phyloP scores from a whole-genome alignment of 352 stramenopile genomes.

The Pythium biforme region DNA sequence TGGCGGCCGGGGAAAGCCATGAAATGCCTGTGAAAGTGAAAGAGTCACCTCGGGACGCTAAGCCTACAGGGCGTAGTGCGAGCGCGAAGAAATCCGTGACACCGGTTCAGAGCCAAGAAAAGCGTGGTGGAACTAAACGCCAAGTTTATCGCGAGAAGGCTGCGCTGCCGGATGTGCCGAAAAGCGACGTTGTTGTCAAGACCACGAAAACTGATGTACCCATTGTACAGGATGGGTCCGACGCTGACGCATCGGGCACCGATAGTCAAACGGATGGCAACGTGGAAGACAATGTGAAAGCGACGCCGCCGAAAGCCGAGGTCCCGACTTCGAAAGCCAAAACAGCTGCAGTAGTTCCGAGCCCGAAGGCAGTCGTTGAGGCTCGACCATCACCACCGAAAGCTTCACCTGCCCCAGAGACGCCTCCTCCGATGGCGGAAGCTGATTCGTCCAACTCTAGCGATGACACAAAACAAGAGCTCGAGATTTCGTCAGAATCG shows the following conservation, averaged over 20 bases:
- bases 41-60: slow-evolving; percentile 15
- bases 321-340: not conserved
- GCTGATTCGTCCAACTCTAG: not conserved
- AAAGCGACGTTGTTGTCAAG: slow-evolving; percentile 19
- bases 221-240: not conserved
- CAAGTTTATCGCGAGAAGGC: slow-evolving; percentile 70
- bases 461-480: not conserved
- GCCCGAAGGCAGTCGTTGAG: not conserved
- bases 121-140: slow-evolving; percentile 28
- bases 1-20: not conserved
- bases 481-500: not conserved
- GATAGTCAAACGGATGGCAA: slow-evolving; percentile 15
- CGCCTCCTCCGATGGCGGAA: not conserved
- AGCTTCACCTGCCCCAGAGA: not conserved
- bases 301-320: no score
- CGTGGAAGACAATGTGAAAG: not conserved
- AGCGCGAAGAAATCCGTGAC: slow-evolving; percentile 6
- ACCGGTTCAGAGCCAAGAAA: slow-evolving; percentile 6
- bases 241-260: slow-evolving; percentile 12
- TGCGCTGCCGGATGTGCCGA: slow-evolving; percentile 16
- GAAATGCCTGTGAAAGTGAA: slow-evolving; percentile 1
- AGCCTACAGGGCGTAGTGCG: not conserved
- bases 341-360: not conserved
- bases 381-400: not conserved
- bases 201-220: not conserved